Base-by-base conservation (phyloP, 139 green algal species). In the Chlamydomonas sp. region DNA sequence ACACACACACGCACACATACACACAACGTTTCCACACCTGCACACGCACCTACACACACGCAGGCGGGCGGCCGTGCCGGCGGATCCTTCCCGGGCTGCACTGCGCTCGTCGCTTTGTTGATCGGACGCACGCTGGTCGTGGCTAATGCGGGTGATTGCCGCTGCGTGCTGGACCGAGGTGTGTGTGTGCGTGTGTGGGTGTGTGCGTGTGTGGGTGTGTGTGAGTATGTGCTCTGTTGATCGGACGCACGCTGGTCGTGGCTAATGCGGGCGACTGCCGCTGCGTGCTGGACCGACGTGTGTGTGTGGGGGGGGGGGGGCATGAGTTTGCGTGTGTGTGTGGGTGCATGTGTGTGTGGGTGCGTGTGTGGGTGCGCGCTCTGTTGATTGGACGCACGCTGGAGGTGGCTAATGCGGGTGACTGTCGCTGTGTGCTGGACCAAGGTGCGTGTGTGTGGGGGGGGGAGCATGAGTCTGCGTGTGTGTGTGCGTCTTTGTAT, bases 181-280 rank as follows among this genome's bases (percentile, higher is more conserved):
- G n/a, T 63, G 20, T 63, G 54, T 34, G n/a, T 63, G 22, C 22
- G 20, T 63, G n/a, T 63, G 16, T 22, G 16, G 29, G 13, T 63
- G 20, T 63, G 54, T 63, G 54, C 13, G 6, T 63, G 29, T 34
- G 20, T 63, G 22, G 22, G 13, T 54, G 16, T 13, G 43, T 54
- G 43, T 54, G 43, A 54, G 13, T 26, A 54, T 54, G 16, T 54
- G 43, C 43, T 54, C 16, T 54, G 43, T 13, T 26, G 43, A 16
- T 26, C 16, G 43, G 43, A 13, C 13, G 43, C 43, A 54, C 13
- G 13, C 43, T 26, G 43, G 69, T 77, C 22, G 78, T 96, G 1
- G 91, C 90, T 10, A 94, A 96, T n/a, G 29, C 47, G 62, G 92
- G 92, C 3, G 92, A 98, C 77, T 93, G 92, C 77, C 73, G 92